phyloP scores from a whole-genome alignment of 371 early-diverging fungal species.

The Syncephalastrum racemosum region DNA sequence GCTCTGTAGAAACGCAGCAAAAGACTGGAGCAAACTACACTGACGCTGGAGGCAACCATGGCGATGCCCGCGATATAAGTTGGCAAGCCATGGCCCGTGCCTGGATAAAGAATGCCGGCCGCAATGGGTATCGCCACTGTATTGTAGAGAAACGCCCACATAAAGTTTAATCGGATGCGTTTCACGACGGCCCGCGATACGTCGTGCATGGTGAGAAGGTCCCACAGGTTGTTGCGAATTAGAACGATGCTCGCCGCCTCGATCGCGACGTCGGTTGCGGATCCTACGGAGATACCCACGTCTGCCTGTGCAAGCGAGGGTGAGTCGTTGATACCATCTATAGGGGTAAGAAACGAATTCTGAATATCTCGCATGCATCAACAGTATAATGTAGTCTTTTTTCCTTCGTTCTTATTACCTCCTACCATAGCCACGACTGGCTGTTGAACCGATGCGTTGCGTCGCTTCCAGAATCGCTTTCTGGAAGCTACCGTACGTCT shows the following conservation, averaged over 20 bases:
- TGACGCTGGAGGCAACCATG: slow-evolving; percentile 80
- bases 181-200: slow-evolving; percentile 63
- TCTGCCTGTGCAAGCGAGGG: slow-evolving; percentile 88
- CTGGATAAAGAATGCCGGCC: slow-evolving; percentile 72
- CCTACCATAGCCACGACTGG: slow-evolving; percentile 67
- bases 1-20: slow-evolving; percentile 55
- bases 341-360: slow-evolving; percentile 9
- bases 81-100: slow-evolving; percentile 49
- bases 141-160: slow-evolving; percentile 84
- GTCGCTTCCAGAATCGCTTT: slow-evolving; percentile 18
- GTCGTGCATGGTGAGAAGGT: slow-evolving; percentile 65
- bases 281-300: slow-evolving; percentile 79
- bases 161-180: slow-evolving; percentile 76
- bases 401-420: slow-evolving; percentile 11
- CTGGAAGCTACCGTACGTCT: slow-evolving; percentile 23
- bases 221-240: slow-evolving; percentile 68
- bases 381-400: neutral
- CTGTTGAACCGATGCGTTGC: slow-evolving; percentile 5
- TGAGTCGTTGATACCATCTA: slow-evolving; percentile 95
- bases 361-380: too few relatives aligned
- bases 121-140: slow-evolving; percentile 78
- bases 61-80: slow-evolving; percentile 81
- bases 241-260: slow-evolving; percentile 78
- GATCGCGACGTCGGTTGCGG: slow-evolving; percentile 81
- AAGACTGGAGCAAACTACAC: slow-evolving; percentile 74